These are phyloP conservation scores for Phalaenopsis hybrid DNA, from an alignment of 116 monocot genomes.

Conservation along the genomic window DNA sequence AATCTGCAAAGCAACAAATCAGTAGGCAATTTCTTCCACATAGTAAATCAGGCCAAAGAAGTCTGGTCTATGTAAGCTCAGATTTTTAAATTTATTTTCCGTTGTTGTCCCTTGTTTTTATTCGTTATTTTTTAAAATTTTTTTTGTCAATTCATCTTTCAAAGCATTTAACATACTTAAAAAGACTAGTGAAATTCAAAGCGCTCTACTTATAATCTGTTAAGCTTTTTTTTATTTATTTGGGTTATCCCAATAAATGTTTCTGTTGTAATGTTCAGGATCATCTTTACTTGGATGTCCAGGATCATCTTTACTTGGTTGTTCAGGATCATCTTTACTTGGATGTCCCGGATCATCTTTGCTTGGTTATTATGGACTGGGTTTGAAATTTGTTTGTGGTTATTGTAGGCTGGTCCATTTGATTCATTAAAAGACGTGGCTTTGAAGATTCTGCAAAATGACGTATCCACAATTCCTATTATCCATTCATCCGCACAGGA, in stretches of 20 bases:
- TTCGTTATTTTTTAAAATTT: neutral
- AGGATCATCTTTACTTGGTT: too few species aligned
- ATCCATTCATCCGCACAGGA: constrained; percentile 31
- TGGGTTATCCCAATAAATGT: neutral
- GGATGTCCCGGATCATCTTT: too few species aligned
- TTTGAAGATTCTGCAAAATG: constrained; percentile 35
- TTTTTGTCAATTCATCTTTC: neutral
- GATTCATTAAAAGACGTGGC: constrained; percentile 33
- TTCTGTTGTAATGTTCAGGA: neutral
- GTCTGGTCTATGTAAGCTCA: constrained; percentile 58
- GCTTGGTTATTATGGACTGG: too few species aligned
- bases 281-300: neutral
- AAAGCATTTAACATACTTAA: neutral
- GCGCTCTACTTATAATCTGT: neutral
- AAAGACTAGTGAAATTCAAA: neutral
- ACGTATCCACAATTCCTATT: constrained; percentile 29
- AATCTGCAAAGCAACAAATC: constrained; percentile 63
- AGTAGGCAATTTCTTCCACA: constrained; percentile 40
- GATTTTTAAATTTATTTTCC: neutral
- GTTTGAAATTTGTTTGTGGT: neutral
- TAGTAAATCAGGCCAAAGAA: constrained; percentile 38
- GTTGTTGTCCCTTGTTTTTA: neutral
- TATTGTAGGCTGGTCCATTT: constrained; percentile 30
- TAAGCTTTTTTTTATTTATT: neutral
- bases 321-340: neutral